phyloP scores from a whole-genome alignment of 768 basidiomycete species.

The Dentipellis fragilis region DNA sequence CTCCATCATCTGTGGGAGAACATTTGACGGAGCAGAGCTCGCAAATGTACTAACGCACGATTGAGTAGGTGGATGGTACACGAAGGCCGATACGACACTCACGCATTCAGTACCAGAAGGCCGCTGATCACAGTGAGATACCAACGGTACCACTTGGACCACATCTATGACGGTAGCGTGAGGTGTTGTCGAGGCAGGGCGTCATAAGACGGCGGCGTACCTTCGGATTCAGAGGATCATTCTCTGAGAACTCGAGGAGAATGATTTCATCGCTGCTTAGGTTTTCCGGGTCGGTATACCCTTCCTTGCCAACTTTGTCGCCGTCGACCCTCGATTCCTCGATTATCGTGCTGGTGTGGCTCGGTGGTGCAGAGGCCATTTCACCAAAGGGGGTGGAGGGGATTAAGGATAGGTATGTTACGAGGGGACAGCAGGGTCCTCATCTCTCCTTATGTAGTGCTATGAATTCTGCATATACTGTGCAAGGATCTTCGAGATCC shows the following conservation, averaged over 20 bases:
- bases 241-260: conserved; percentile 7
- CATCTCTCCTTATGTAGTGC: too few species aligned
- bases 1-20: conserved; percentile 33
- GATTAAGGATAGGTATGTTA: too few species aligned
- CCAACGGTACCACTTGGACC: conserved; percentile 36
- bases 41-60: conserved; percentile 43
- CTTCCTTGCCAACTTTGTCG: neutral
- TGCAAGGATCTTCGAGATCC: too few species aligned
- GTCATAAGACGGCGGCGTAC: conserved; percentile 3
- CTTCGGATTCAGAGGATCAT: conserved; percentile 5
- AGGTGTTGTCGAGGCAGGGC: conserved; percentile 1
- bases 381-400: too few species aligned
- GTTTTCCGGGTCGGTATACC: neutral
- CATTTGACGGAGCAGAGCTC: conserved; percentile 46
- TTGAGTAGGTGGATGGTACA: neutral
- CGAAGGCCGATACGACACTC: conserved; percentile 14
- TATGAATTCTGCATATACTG: too few species aligned
- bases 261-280: conserved; percentile 3
- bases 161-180: conserved; percentile 32
- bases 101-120: conserved; percentile 49
- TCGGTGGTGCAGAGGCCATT: neutral
- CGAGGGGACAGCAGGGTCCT: too few species aligned
- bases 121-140: conserved; percentile 39
- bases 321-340: neutral
- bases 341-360: neutral